Conservation (phyloP, 2,329 filamentous ascomycete species). For the Aureobasidium mangrovei region DNA sequence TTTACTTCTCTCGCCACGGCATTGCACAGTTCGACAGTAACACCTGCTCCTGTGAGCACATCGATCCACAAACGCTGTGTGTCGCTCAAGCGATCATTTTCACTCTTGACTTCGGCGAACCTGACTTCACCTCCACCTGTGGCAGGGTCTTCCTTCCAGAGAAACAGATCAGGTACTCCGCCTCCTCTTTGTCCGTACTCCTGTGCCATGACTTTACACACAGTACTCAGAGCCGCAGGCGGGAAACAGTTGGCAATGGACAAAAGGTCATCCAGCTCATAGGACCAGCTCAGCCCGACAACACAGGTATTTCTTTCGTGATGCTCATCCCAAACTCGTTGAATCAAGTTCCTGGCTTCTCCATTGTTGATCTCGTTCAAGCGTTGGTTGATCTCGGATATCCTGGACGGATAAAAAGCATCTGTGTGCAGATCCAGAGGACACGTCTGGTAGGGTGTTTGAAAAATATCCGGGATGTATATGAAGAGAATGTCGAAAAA, state of each 20-base stretch:
- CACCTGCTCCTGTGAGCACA: slow-evolving; percentile 74
- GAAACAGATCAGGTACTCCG: slow-evolving; percentile 83
- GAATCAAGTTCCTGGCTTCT: slow-evolving; percentile 57
- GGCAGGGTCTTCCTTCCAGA: slow-evolving; percentile 55
- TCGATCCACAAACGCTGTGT: slow-evolving; percentile 96
- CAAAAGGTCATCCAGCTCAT: slow-evolving; percentile 65
- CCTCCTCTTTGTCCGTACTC: slow-evolving; percentile 82
- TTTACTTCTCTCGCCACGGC: slow-evolving; percentile 51
- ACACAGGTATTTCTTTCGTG: slow-evolving; percentile 67
- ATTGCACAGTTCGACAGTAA: slow-evolving; percentile 73
- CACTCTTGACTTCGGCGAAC: slow-evolving; percentile 43
- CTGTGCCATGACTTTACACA: slow-evolving; percentile 92
- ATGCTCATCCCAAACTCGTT: slow-evolving; percentile 59
- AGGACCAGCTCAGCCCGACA: slow-evolving; percentile 89
- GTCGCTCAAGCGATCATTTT: slow-evolving; percentile 88
- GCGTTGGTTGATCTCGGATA: slow-evolving; percentile 79
- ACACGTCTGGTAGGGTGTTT: slow-evolving; percentile 89
- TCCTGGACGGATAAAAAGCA: slow-evolving; percentile 77
- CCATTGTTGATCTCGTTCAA: slow-evolving; percentile 84
- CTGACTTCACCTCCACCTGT: slow-evolving; percentile 25
- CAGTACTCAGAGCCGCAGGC: slow-evolving; percentile 67
- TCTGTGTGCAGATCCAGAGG: slow-evolving; percentile 90
- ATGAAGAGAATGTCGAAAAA: slow-evolving; percentile 91
- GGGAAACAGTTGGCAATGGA: slow-evolving; percentile 73
- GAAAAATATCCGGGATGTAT: slow-evolving; percentile 93